A percentile compares a stretch with the other conserved stretches of the same genome.
These are phyloP conservation scores for Xylaria hypoxylon DNA, from an alignment of 2,329 filamentous ascomycete species.

Conservation along the genomic window DNA sequence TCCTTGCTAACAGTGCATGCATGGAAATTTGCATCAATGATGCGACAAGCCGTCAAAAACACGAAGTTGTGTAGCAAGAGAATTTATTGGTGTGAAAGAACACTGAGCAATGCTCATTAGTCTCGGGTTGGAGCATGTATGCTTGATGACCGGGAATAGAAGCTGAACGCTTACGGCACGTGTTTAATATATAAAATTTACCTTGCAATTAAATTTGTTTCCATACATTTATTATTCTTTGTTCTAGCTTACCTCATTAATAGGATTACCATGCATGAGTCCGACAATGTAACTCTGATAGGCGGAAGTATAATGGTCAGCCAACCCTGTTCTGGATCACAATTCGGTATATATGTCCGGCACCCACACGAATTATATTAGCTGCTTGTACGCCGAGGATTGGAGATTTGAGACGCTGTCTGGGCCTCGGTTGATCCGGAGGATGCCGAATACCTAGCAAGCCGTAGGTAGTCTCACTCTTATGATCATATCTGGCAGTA, in stretches of 20 bases:
- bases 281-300: neutral
- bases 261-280: neutral
- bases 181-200: neutral
- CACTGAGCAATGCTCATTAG: too few species aligned
- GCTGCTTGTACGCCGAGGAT: slow-evolving; percentile 15
- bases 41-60: slow-evolving; percentile 44
- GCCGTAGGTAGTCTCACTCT: slow-evolving; percentile 36
- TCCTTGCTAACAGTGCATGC: slow-evolving; percentile 39
- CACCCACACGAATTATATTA: neutral
- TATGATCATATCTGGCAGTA: slow-evolving; percentile 25
- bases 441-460: slow-evolving; percentile 45
- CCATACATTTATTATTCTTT: neutral
- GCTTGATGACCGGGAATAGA: neutral
- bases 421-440: slow-evolving; percentile 42
- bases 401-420: slow-evolving; percentile 19
- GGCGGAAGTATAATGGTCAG: neutral
- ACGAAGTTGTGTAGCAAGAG: slow-evolving; percentile 31
- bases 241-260: neutral
- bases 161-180: neutral
- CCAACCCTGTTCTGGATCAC: slow-evolving; percentile 13
- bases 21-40: slow-evolving; percentile 45
- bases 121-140: too few species aligned
- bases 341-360: slow-evolving; percentile 8
- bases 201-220: neutral
- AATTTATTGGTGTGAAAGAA: neutral